A percentile compares a stretch with the other conserved stretches of the same genome.
Conservation (phyloP, 306 rosid species). For the Medicago arabica region DNA sequence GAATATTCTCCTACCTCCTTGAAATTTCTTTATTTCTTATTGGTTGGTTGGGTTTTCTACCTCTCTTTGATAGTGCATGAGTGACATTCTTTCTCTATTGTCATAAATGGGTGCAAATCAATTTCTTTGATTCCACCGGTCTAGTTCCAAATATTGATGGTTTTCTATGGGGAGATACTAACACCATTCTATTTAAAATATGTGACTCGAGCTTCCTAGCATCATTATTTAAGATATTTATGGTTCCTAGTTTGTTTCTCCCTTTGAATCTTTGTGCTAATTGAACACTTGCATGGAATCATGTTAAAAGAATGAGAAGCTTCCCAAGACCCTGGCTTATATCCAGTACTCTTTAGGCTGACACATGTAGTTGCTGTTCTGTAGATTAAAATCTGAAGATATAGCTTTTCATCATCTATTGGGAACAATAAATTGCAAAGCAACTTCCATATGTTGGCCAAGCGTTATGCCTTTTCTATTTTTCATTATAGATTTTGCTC, state of each 20-base stretch:
- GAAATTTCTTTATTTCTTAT: constrained; percentile 12
- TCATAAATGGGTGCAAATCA: constrained; percentile 6
- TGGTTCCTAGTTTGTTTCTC: constrained; percentile 7
- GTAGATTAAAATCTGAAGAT: constrained; percentile 10
- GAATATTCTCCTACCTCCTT: constrained; percentile 18
- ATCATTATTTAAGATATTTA: constrained; percentile 29
- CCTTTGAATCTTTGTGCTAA: neutral
- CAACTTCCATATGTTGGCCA: constrained; percentile 14
- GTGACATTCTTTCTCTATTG: neutral
- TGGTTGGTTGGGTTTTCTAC: neutral
- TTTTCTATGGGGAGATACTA: constrained; percentile 14
- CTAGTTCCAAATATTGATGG: constrained; percentile 23
- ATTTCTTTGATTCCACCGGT: constrained; percentile 11
- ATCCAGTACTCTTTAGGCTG: constrained; percentile 19
- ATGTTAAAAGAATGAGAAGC: constrained; percentile 21
- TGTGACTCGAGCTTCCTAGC: constrained; percentile 20
- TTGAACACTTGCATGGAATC: constrained; percentile 11
- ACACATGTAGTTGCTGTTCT: neutral
- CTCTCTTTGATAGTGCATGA: constrained; percentile 35
- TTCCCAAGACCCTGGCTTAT: neutral
- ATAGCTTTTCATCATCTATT: constrained; percentile 29
- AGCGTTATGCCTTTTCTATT: constrained; percentile 8
- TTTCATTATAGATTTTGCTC: constrained; percentile 19
- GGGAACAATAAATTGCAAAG: constrained; percentile 19
- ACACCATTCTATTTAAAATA: constrained; percentile 34